These are phyloP conservation scores for Durio zibethinus DNA, from an alignment of 345 rosid species.

Conservation along the genomic window DNA sequence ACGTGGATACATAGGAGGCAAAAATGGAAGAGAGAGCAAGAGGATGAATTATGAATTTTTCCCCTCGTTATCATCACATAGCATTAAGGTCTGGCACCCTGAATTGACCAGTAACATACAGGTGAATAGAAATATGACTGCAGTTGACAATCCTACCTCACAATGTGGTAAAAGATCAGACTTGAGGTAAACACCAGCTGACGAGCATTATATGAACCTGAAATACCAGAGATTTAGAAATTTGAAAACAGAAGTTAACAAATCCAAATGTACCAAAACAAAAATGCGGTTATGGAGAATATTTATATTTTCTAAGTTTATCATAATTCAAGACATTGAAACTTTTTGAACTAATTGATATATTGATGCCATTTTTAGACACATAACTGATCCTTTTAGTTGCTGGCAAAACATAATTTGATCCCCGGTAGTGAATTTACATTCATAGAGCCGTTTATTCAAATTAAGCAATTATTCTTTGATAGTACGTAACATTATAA, in stretches of 20 bases:
- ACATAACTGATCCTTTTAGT: not conserved
- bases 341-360: not conserved
- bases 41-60: slow-evolving; percentile 14
- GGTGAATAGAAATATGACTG: not conserved
- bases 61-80: not conserved
- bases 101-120: not conserved
- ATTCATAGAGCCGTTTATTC: not conserved
- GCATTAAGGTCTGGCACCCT: not conserved
- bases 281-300: not conserved
- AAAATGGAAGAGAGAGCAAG: not conserved
- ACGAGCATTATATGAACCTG: slow-evolving; percentile 91
- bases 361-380: not conserved
- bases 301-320: not conserved
- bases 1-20: not conserved
- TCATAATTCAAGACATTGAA: not conserved
- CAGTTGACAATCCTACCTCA: slow-evolving; percentile 50
- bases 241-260: not conserved
- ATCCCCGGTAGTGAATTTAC: not conserved
- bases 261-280: not conserved
- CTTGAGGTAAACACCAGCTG: slow-evolving; percentile 92
- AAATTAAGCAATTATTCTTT: not conserved
- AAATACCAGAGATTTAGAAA: slow-evolving; percentile 19
- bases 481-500: not conserved
- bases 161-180: slow-evolving; percentile 70
- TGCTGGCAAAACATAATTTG: not conserved